These are phyloP conservation scores for Hemileccinum impolitum DNA, from an alignment of 768 basidiomycete genomes.

Conservation along the genomic window DNA sequence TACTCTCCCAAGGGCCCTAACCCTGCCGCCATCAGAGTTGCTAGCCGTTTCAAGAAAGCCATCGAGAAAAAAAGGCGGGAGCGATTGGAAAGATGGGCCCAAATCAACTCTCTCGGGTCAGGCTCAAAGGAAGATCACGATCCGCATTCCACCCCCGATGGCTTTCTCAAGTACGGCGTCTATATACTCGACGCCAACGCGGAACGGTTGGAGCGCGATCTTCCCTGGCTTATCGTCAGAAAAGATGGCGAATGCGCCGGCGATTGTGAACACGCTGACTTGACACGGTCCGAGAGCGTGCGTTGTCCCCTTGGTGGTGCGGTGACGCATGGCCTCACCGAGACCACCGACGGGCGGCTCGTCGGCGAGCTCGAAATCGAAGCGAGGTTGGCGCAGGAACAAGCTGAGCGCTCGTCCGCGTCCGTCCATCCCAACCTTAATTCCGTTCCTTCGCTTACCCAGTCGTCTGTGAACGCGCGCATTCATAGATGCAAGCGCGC, in stretches of 20 bases:
- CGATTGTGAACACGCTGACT: constrained; percentile 12
- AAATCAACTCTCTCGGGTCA: constrained; percentile 13
- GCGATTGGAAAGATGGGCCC: constrained; percentile 30
- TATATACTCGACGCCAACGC: constrained; percentile 31
- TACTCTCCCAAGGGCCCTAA: constrained; percentile 72
- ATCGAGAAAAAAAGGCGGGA: constrained; percentile 56
- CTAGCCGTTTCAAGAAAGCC: constrained; percentile 63
- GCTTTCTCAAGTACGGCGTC: constrained; percentile 30
- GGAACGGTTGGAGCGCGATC: constrained; percentile 24
- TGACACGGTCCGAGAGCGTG: not conserved
- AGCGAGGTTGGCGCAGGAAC: constrained; percentile 9
- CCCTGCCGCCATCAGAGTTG: constrained; percentile 54
- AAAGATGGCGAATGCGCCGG: constrained; percentile 27
- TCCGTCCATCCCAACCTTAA: not conserved
- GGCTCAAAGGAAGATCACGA: constrained; percentile 15
- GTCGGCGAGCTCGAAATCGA: constrained; percentile 24
- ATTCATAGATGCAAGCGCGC: constrained; percentile 30
- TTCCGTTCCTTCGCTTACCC: not conserved
- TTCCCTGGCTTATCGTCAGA: constrained; percentile 27
- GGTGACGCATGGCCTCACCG: constrained; percentile 25
- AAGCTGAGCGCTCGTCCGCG: not conserved
- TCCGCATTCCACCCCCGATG: constrained; percentile 21
- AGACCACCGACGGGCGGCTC: constrained; percentile 29
- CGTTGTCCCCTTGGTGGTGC: not conserved
- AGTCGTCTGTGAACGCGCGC: constrained; percentile 8